phyloP scores from a whole-genome alignment of 495 filamentous ascomycete genomes.

The Letharia columbiana region DNA sequence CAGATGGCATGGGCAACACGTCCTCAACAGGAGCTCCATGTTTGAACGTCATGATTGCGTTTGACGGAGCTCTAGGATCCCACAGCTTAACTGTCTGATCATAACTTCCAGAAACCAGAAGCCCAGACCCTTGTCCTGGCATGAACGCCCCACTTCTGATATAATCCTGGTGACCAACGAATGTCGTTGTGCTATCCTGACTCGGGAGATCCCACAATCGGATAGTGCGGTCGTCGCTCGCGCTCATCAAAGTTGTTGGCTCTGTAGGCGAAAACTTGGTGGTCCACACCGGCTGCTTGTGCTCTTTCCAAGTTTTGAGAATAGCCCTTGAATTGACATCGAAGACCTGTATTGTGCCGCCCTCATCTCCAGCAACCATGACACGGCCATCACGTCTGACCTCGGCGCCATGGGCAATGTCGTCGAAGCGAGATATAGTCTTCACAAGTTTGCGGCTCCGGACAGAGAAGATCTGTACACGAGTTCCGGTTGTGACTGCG shows the following conservation, averaged over 20 bases:
- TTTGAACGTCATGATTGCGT: conserved; percentile 82
- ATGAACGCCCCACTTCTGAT: conserved; percentile 81
- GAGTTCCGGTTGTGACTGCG: conserved; percentile 81
- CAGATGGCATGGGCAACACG: conserved; percentile 74
- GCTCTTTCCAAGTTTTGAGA: conserved; percentile 89
- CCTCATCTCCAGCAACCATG: conserved; percentile 82
- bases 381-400: conserved; percentile 83
- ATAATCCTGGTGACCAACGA: conserved; percentile 88
- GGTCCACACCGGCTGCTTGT: conserved; percentile 91
- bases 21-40: conserved; percentile 79
- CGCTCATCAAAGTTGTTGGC: conserved; percentile 73
- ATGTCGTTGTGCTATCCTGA: conserved; percentile 62
- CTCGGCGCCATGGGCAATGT: conserved; percentile 76
- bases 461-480: conserved; percentile 86
- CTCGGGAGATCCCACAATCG: conserved; percentile 88
- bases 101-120: conserved; percentile 83
- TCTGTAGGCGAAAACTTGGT: conserved; percentile 82
- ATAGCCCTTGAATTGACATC: conserved; percentile 83
- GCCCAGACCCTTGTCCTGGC: conserved; percentile 58
- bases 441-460: conserved; percentile 81
- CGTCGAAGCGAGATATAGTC: conserved; percentile 86
- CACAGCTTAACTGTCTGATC: conserved; percentile 88
- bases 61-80: conserved; percentile 68
- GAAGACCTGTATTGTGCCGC: conserved; percentile 86
- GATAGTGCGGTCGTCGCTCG: conserved; percentile 84